Conservation (phyloP, 2,329 filamentous ascomycete genomes). For the Cytospora leucostoma region DNA sequence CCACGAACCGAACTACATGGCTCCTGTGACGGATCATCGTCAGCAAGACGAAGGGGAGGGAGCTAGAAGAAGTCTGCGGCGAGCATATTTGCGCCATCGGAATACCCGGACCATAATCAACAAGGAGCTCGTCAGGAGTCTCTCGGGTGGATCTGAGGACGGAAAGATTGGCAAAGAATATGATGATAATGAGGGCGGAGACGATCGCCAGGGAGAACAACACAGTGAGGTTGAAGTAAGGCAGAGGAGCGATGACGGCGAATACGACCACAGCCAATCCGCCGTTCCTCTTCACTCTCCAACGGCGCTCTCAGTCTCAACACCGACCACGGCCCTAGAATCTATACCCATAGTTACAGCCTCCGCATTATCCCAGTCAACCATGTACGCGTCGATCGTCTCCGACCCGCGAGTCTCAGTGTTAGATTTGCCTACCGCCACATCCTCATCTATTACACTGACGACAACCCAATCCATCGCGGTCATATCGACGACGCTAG, state of each 20-base stretch:
- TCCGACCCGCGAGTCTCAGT: constrained; percentile 10
- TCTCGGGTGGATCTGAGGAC: neutral
- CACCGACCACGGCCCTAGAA: constrained; percentile 1
- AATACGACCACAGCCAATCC: constrained; percentile 11
- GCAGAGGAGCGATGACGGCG: constrained; percentile 19
- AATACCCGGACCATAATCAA: neutral
- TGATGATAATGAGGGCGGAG: constrained; percentile 1
- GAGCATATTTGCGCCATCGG: constrained; percentile 8
- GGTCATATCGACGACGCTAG: constrained; percentile 6
- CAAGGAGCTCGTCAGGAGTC: neutral
- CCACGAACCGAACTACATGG: constrained; percentile 24
- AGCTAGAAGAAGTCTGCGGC: constrained; percentile 2
- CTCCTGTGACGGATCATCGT: constrained; percentile 20
- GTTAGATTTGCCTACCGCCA: constrained; percentile 7
- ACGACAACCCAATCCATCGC: constrained; percentile 19
- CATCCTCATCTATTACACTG: constrained; percentile 26
- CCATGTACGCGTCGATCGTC: neutral
- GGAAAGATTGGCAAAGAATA: constrained; percentile 8
- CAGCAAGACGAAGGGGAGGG: constrained; percentile 3
- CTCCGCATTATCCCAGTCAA: constrained; percentile 8
- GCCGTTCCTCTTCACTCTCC: neutral
- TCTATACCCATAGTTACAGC: constrained; percentile 6
- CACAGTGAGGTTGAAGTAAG: constrained; percentile 6
- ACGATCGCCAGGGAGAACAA: constrained; percentile 15
- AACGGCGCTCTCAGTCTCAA: neutral